Percentiles rank a stretch among this genome's conserved stretches.
phyloP scores from a whole-genome alignment of 495 filamentous ascomycete species.

The Neurospora tetrasperma region DNA sequence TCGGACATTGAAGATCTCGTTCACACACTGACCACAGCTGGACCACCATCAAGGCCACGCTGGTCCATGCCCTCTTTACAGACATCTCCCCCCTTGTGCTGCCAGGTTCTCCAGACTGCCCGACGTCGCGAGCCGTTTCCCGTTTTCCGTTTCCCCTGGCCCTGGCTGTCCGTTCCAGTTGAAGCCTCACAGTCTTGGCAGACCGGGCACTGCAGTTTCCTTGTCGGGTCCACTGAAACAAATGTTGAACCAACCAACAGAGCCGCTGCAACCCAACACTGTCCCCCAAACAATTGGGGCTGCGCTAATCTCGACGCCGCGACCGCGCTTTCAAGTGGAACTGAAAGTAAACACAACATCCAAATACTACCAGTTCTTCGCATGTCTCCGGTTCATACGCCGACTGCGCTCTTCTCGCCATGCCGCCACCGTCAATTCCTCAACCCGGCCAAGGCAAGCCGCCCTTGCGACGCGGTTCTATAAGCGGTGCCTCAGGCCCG shows the following conservation, averaged over 20 bases:
- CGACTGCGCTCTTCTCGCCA: slow-evolving; percentile 1
- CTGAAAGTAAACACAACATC: not conserved
- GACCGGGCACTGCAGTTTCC: not conserved
- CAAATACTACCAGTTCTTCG: not conserved
- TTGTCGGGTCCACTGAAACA: not conserved
- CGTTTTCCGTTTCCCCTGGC: not conserved
- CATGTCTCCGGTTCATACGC: not conserved
- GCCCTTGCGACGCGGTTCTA: slow-evolving; percentile 17
- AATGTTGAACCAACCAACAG: not conserved
- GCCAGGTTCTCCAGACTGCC: not conserved
- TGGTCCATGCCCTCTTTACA: not conserved
- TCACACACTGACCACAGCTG: not conserved
- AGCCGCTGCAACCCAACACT: not conserved
- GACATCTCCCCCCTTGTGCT: not conserved
- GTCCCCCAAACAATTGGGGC: not conserved
- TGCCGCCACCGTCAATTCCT: slow-evolving; percentile 22
- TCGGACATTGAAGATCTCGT: not conserved
- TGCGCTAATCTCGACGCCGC: not conserved
- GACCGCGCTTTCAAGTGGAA: not conserved
- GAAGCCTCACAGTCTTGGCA: not conserved
- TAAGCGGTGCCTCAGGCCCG: slow-evolving; percentile 10
- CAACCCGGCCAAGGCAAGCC: slow-evolving; percentile 8
- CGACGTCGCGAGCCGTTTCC: not conserved
- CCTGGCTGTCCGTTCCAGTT: not conserved
- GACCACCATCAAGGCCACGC: not conserved